Evolutionary conservation across 1,284 basidiomycete genomes (phyloP), one percentile per base, ranked within the genome.

Genomic region (Cystobasidium slooffiae): DNA sequence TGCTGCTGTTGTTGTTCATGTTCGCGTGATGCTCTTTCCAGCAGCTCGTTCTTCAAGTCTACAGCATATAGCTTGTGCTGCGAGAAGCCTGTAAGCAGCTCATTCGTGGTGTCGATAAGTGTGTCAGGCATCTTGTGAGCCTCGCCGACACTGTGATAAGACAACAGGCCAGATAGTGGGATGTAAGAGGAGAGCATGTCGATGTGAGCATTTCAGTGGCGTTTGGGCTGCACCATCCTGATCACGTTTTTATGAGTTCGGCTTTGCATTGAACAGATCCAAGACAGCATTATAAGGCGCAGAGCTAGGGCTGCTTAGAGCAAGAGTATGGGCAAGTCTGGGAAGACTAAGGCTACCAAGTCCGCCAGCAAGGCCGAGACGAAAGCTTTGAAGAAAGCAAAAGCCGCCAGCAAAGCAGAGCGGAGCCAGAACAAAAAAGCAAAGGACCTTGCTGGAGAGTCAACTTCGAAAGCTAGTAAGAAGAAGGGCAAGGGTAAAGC

Each of bases 341-440:
- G 66, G 7, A 68, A 68, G 66, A 68, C 58, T 6, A 70, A 70
- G 41, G 58, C 53, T 37, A 44, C 64, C 64, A 66, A 66, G 39
- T 70, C 56, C 4, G 59, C 56, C 0, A 47, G 44, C 46, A 62
- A 70, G 56, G n/a, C 52, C 8, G 59, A 68, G 22, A 53, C 66
- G 18, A 78, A 77, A 65, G 68, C 59, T 24, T 72, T 72, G 18
- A 77, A 77, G 59, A 76, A 78, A 67, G 77, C 76, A 22, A 86
- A 85, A 83, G 84, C 82, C 0, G 85, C 85, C 80, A 89, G 89
- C 82, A 87, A 87, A 78, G 76, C 77, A 10, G 78, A 82, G 82
- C 52, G 81, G 81, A n/a, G 74, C 1, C 78, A 80, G 12, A 90
- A 89, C 77, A 92, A 92, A 81, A 93, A 92, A 79, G 86, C 86